These are phyloP conservation scores for Ophiosphaerella korrae DNA, from an alignment of 2,329 filamentous ascomycete genomes.

Conservation along the genomic window DNA sequence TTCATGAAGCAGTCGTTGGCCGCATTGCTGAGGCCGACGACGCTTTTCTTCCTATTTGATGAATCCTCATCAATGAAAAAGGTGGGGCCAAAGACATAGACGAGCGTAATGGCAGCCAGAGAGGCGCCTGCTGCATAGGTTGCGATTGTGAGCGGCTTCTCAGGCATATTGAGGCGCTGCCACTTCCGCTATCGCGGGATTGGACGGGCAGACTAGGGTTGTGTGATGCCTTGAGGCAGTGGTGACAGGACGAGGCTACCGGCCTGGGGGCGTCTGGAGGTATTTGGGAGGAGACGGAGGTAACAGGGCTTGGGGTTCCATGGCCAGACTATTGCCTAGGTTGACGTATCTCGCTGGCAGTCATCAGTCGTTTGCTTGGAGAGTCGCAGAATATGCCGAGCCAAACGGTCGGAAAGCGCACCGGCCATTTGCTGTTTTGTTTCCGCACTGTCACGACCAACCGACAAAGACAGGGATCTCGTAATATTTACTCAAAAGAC, in stretches of 20 bases:
- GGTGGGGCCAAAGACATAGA: constrained; percentile 98
- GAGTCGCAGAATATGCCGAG: constrained; percentile 27
- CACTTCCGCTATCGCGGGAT: constrained; percentile 28
- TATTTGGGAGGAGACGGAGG: not conserved
- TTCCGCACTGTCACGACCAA: constrained; percentile 1
- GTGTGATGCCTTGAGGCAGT: constrained; percentile 18
- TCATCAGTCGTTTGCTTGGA: constrained; percentile 34
- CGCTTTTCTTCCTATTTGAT: constrained; percentile 73
- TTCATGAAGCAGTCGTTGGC: constrained; percentile 90
- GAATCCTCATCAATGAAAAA: constrained; percentile 89
- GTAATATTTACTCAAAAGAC: constrained; percentile 27
- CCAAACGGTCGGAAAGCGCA: constrained; percentile 18
- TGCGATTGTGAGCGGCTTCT: constrained; percentile 80
- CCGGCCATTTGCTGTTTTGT: constrained; percentile 23
- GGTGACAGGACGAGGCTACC: constrained; percentile 12
- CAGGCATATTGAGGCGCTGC: constrained; percentile 66
- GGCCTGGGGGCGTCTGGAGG: not conserved
- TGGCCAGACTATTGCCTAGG: constrained; percentile 32
- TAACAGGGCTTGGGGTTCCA: constrained; percentile 23
- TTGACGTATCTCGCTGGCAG: constrained; percentile 24
- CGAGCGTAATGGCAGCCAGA: constrained; percentile 88
- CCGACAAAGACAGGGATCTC: constrained; percentile 8
- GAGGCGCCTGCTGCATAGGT: constrained; percentile 95
- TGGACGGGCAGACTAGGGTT: constrained; percentile 23
- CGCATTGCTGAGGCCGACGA: constrained; percentile 84